Evolutionary conservation across 495 filamentous ascomycete genomes (phyloP), one percentile per base, ranked within the genome.

Genomic region (Aspergillus heteromorphus): DNA sequence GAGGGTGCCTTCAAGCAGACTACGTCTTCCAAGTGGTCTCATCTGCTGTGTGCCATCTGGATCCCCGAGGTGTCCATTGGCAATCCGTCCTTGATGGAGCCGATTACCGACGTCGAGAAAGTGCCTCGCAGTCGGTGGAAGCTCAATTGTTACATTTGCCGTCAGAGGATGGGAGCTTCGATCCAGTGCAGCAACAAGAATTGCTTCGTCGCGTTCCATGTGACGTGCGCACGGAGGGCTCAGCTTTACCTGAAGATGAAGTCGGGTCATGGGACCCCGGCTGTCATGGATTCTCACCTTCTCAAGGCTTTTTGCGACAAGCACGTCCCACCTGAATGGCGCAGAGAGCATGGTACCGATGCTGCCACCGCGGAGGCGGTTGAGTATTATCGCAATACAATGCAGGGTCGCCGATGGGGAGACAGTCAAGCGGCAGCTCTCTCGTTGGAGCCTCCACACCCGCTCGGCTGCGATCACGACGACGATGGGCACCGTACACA

Each of bases 1-100:
- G 93, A 97, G 65, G 93, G 93, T 20, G 93, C 93, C 11, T 99
- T 99, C 77, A 99, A 99, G 67, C 93, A 96, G 67, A 97, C 93
- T 0, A 96, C 89, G 52, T 86, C 87, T 1, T 92, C 88, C 0
- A 90, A 91, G 72, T 99, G 93, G 93, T 88, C 92, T 13, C 93
- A 99, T 79, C 74, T 99, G 2, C 81, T 99, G 9, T 99, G 93
- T 65, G 90, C 93, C 23, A 89, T 97, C 67, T 99, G 93, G 93
- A 97, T 99, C 62, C 92, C 95, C 2, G 93, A 99, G 70, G 88
- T 97, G 10, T 88, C 87, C 7, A 79, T 99, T 19, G 93, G 90
- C n/a, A 99, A 99, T 61, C 85, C 88, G 9, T 93, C 91, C 16
- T 91, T 96, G 65, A 97, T 97, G 90, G 93, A 99, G 66, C 93